Base-by-base conservation (phyloP, 2,329 filamentous ascomycete genomes). In the Phoma sp. region DNA sequence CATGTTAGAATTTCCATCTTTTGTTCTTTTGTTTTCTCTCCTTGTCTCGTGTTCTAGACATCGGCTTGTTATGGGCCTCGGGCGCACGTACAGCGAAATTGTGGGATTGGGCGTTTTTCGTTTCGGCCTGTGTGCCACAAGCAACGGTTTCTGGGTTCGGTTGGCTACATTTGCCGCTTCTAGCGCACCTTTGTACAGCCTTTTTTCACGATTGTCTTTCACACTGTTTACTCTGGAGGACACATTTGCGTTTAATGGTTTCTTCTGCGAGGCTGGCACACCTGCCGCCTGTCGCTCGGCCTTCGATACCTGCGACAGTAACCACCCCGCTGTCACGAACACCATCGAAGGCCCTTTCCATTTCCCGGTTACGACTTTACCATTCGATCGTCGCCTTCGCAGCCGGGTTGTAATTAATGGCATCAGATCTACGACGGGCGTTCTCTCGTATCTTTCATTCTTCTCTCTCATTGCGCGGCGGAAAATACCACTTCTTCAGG, bases 391-490 rank as follows among this genome's bases (percentile, higher is more conserved):
- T 57, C 56, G 59, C 64, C 62, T 65, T 71, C 53, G 58, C 58
- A 65, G 57, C 41, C 64, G 66, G 68, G 57, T 67, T 73, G 70
- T 75, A 75, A 74, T 74, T 74, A 74, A 73, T 74, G 71, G 71
- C 67, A 72, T 69, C 65, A 65, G 66, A 67, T 67, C 59, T 59
- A 67, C 49, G 70, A 71, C 56, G 54, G 67, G 63, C 63, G 65
- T 67, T 64, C 64, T 60, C 55, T 61, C 17, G 17, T 17, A 17
- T 64, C 64, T 60, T 57, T 61, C 17, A 17, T 17, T 17, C 17
- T 17, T 63, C 43, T 64, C 60, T 55, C 58, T 63, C 40, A 57
- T 60, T 60, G 60, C 50, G 58, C 48, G 61, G 62, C 53, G 67
- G 62, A 60, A 67, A 65, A 67, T 58, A 61, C 55, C 60, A 61